Percentiles rank a stretch among this genome's conserved stretches.
These are phyloP conservation scores for Tricholoma saponaceum DNA, from an alignment of 768 basidiomycete species.

Conservation along the genomic window DNA sequence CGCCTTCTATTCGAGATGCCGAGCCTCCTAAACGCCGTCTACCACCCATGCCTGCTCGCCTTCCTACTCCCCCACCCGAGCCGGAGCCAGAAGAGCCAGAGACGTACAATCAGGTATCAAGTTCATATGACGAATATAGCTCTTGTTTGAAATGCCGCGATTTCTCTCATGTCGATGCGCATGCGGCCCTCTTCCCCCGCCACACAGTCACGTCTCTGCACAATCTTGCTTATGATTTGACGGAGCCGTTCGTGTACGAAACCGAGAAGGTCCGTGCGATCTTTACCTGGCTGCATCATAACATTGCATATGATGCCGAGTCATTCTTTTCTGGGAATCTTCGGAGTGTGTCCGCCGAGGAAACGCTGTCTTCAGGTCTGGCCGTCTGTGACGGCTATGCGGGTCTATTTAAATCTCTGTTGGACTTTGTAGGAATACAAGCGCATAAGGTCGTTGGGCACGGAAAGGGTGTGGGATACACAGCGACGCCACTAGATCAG, in stretches of 20 bases:
- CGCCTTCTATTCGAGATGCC: slow-evolving; percentile 3
- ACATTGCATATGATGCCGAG: slow-evolving; percentile 40
- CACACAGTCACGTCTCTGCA: slow-evolving; percentile 33
- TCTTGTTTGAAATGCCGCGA: slow-evolving; percentile 42
- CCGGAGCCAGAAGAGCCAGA: slow-evolving; percentile 19
- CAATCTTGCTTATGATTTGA: slow-evolving; percentile 36
- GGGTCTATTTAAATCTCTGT: slow-evolving; percentile 37
- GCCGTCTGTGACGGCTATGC: slow-evolving; percentile 50
- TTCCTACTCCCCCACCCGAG: slow-evolving; percentile 27
- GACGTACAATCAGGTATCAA: background rate
- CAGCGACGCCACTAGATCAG: slow-evolving; percentile 24
- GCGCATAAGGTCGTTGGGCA: slow-evolving; percentile 39
- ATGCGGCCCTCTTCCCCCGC: slow-evolving; percentile 41
- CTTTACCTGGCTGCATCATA: slow-evolving; percentile 45
- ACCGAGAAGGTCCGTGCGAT: slow-evolving; percentile 44
- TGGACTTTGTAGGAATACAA: slow-evolving; percentile 35
- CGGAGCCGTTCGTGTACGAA: slow-evolving; percentile 36
- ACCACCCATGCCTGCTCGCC: slow-evolving; percentile 26
- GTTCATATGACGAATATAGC: background rate
- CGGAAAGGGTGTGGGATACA: slow-evolving; percentile 43
- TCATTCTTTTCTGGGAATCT: slow-evolving; percentile 42
- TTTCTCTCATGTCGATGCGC: slow-evolving; percentile 38
- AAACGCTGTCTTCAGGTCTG: slow-evolving; percentile 36
- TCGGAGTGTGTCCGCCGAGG: slow-evolving; percentile 29
- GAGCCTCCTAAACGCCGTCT: slow-evolving; percentile 19